Evolutionary conservation across 768 basidiomycete genomes (phyloP).

Genomic region (Kwoniella bestiolae): DNA sequence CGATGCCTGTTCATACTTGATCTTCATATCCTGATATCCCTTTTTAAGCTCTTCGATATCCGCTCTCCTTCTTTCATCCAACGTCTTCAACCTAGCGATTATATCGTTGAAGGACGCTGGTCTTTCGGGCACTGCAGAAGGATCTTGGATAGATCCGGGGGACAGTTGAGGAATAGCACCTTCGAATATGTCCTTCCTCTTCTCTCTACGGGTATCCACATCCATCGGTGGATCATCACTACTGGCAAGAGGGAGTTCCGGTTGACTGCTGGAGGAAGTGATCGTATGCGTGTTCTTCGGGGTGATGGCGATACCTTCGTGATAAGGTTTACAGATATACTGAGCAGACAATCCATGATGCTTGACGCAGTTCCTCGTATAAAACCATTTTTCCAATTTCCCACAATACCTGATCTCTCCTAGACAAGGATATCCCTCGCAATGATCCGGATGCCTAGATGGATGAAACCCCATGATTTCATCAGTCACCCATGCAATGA

Average conservation of each 20-base stretch:
- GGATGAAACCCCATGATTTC: no score
- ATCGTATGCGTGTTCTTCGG: background rate
- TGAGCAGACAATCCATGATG: background rate
- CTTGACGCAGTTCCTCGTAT: background rate
- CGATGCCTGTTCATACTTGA: no score
- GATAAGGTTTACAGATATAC: background rate
- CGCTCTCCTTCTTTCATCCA: background rate
- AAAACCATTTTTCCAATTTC: background rate
- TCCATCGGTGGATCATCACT: background rate
- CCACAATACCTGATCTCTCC: background rate
- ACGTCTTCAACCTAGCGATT: background rate
- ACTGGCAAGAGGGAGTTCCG: background rate
- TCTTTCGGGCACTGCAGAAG: no score
- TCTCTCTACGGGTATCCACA: background rate
- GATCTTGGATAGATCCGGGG: no score
- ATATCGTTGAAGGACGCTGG: no score
- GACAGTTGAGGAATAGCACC: no score
- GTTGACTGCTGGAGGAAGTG: background rate
- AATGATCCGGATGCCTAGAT: background rate
- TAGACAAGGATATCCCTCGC: background rate
- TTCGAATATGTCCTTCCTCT: background rate
- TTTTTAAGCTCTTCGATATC: no score
- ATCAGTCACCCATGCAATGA: no score
- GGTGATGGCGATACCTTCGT: background rate
- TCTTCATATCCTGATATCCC: no score